Evolutionary conservation across 306 rosid species (phyloP), one percentile per base, ranked within the genome.

Genomic region (Cotoneaster glaucophyllus): DNA sequence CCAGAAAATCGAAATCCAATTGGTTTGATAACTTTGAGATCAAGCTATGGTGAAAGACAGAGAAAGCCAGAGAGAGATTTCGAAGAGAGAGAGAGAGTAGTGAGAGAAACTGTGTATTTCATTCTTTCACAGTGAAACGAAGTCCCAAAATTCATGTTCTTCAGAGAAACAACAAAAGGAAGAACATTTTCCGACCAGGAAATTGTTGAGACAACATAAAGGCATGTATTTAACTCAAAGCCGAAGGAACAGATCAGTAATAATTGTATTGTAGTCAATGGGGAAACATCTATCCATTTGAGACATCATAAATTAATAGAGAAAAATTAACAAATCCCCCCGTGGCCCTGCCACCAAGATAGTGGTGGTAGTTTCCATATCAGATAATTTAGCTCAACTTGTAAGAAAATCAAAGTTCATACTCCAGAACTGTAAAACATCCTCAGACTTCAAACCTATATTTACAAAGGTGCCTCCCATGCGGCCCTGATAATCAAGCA

Each of bases 251-350:
- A 96, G 88, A 89, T 90, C 98, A 11, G 99, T 90, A 76, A 96
- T 92, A 80, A 29, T 29, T 29, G 98, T 90, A 77, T 92, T 96
- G 87, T 96, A 92, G 75, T 96, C 99, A 82, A 96, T 75, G 8
- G 99, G 99, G 77, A 96, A 92, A 69, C 99, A 98, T 67, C 99
- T 98, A 83, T 96, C 99, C 99, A 96, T 90, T 92, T 89, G 97
- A 67, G 99, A 89, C 99, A 96, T 90, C 99, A 92, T 92, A 77
- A 29, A 29, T 3, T 29, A 29, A 29, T 29, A 96, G 82, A 68
- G 98, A 93, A 87, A 96, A 92, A 88, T 92, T 92, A 75, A 92
- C 98, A 69, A 98, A 29, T 29, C 4, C 31, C 4, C 31, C 99
- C 77, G 31, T 29, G 4, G 31, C 98, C 98, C 99, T 96, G 85